These are phyloP conservation scores for Globisporangium ultimum DNA, from an alignment of 352 stramenopile genomes.

Conservation along the genomic window DNA sequence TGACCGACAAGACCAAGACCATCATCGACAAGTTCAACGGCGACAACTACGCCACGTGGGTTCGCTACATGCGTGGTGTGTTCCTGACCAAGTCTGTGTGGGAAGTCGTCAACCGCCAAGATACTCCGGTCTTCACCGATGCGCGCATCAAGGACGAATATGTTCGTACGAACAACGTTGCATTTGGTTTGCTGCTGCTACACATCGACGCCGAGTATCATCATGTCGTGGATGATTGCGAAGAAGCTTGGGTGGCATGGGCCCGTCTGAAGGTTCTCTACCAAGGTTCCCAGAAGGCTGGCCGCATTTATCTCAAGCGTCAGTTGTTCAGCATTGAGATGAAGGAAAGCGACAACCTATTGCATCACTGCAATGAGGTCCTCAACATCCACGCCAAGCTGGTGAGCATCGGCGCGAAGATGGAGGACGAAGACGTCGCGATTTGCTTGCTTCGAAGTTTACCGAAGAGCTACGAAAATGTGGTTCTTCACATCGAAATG, in stretches of 20 bases:
- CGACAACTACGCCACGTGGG: conserved; percentile 18
- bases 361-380: conserved; percentile 16
- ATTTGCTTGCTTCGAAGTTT: conserved; percentile 16
- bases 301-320: conserved; percentile 22
- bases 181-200: conserved; percentile 23
- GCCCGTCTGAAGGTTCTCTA: conserved; percentile 9
- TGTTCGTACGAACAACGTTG: conserved; percentile 20
- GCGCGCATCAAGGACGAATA: conserved; percentile 16
- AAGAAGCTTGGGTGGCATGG: conserved; percentile 22
- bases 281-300: conserved; percentile 14
- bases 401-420: conserved; percentile 4
- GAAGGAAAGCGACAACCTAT: conserved; percentile 14
- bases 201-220: conserved; percentile 24
- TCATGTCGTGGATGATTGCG: conserved; percentile 16
- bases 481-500: too few species aligned
- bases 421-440: conserved; percentile 15
- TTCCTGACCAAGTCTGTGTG: conserved; percentile 18
- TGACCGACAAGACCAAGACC: neutral
- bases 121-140: conserved; percentile 16
- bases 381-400: conserved; percentile 15
- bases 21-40: conserved; percentile 15
- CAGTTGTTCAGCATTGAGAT: conserved; percentile 19
- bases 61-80: conserved; percentile 16
- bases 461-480: too few species aligned
- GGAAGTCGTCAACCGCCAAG: conserved; percentile 18